Base-by-base conservation (phyloP, 2,329 filamentous ascomycete species). In the Lecanicillium sp. region DNA sequence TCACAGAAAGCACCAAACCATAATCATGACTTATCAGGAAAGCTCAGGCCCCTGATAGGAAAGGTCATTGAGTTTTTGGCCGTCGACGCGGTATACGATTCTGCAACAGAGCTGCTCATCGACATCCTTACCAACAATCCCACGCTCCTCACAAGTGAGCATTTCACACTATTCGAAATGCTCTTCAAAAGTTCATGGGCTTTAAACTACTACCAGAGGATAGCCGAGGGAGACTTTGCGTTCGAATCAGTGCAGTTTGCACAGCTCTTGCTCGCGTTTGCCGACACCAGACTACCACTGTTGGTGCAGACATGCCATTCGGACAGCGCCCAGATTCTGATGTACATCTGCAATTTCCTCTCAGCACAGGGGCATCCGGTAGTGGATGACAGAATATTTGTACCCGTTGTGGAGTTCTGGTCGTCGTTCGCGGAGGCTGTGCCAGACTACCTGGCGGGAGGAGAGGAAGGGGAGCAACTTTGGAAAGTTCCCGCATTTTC, bases 371-470 rank as follows among this genome's bases (percentile, higher is more conserved):
- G 87, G 2, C 77, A 80, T 56, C 79, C 85, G 1, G 81, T 83
- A 2, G 77, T 77, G 4, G 86, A 91, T 48, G 86, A 93, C 57
- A 82, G 80, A 53, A 79, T 90, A 10, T 90, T 88, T 48, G 78
- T 86, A 1, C 78, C 81, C 1, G 79, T 83, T 1, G 73, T 91
- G 12, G 87, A 93, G 57, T 91, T 93, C 61, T 93, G 88, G 87
- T 84, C 79, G 15, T 83, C 79, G 1, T 89, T 84, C 60, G 79
- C 87, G 5, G 87, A 90, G 64, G 78, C 79, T 11, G 73, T 82
- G 70, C 78, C 73, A 51, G 85, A 81, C 60, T 43, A 30, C 17
- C n/a, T 44, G 4, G 8, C 33, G 4, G 17, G 6, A 7, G 44
- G 43, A 10, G 7, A n/a, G 2, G 19, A 21, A 3, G 36, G 26